Evolutionary conservation across 257 asterid species (phyloP).

Genomic region (Nyctanthes arbortristis): DNA sequence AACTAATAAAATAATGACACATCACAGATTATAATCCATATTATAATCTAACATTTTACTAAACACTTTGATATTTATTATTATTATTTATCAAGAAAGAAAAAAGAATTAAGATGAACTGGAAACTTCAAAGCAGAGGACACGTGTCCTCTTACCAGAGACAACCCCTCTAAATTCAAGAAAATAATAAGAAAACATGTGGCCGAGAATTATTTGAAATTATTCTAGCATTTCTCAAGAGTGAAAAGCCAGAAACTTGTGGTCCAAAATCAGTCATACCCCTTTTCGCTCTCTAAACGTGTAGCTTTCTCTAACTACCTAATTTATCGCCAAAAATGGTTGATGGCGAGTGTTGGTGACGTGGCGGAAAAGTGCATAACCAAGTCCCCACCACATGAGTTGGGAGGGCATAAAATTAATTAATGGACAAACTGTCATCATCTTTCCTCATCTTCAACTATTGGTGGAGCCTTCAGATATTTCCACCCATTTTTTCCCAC

Average conservation of each 20-base stretch:
- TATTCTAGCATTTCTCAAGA: slow-evolving; percentile 2
- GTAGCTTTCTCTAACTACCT: slow-evolving; percentile 22
- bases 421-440: slow-evolving; percentile 28
- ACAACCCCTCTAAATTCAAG: slow-evolving; percentile 18
- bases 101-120: slow-evolving; percentile 5
- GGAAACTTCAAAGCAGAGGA: slow-evolving; percentile 22
- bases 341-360: slow-evolving; percentile 56
- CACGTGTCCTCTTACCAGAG: slow-evolving; percentile 29
- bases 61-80: too few relatives aligned
- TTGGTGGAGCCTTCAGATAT: neutral
- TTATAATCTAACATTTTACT: too few relatives aligned
- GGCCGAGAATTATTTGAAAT: slow-evolving; percentile 32
- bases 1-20: too few relatives aligned
- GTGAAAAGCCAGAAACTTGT: slow-evolving; percentile 19
- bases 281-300: slow-evolving; percentile 16
- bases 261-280: slow-evolving; percentile 35
- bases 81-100: neutral
- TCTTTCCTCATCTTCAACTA: slow-evolving; percentile 25
- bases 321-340: slow-evolving; percentile 26
- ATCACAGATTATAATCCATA: too few relatives aligned
- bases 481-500: slow-evolving; percentile 22
- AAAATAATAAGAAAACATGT: slow-evolving; percentile 22
- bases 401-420: slow-evolving; percentile 9
- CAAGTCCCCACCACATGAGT: slow-evolving; percentile 30
- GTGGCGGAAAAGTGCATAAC: slow-evolving; percentile 60